Evolutionary conservation across 2,329 filamentous ascomycete species (phyloP).

Genomic region (Scopulariopsis brevicaulis): DNA sequence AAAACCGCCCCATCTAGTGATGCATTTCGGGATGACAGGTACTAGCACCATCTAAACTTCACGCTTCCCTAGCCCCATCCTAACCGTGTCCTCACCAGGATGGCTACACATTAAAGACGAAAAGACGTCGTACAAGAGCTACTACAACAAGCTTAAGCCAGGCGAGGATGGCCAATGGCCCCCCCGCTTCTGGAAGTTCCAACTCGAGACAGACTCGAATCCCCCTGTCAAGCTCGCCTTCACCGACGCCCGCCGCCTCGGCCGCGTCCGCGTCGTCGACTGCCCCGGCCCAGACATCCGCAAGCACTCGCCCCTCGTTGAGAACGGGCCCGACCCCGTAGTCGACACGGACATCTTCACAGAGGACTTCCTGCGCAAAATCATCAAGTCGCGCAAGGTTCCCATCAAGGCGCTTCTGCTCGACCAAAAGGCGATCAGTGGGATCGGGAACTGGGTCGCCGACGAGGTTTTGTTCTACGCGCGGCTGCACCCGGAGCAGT

Average conservation of each 20-base stretch:
- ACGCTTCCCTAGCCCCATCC: not conserved
- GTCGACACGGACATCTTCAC: slow-evolving; percentile 70
- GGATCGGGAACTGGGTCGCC: slow-evolving; percentile 94
- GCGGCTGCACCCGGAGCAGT: slow-evolving; percentile 82
- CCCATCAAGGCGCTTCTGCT: slow-evolving; percentile 83
- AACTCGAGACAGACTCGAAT: slow-evolving; percentile 51
- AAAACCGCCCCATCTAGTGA: slow-evolving; percentile 72
- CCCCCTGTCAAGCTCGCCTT: slow-evolving; percentile 58
- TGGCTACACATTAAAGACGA: slow-evolving; percentile 84
- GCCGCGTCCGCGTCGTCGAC: slow-evolving; percentile 70
- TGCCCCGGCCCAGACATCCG: slow-evolving; percentile 68
- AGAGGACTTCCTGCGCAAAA: slow-evolving; percentile 58
- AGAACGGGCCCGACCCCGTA: slow-evolving; percentile 91
- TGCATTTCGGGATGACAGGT: slow-evolving; percentile 74
- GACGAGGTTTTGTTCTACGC: slow-evolving; percentile 91
- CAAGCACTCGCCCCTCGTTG: slow-evolving; percentile 64
- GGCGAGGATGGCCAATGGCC: slow-evolving; percentile 62
- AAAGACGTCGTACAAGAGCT: slow-evolving; percentile 66
- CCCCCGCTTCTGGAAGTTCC: slow-evolving; percentile 81
- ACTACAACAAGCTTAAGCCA: slow-evolving; percentile 62
- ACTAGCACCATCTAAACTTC: slow-evolving; percentile 6
- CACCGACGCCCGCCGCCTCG: slow-evolving; percentile 71
- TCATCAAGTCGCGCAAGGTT: slow-evolving; percentile 65
- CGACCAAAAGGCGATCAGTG: slow-evolving; percentile 80
- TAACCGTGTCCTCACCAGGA: slow-evolving; percentile 23